Conservation (phyloP, 371 early-diverging fungal species). For the Parasitella parasitica region DNA sequence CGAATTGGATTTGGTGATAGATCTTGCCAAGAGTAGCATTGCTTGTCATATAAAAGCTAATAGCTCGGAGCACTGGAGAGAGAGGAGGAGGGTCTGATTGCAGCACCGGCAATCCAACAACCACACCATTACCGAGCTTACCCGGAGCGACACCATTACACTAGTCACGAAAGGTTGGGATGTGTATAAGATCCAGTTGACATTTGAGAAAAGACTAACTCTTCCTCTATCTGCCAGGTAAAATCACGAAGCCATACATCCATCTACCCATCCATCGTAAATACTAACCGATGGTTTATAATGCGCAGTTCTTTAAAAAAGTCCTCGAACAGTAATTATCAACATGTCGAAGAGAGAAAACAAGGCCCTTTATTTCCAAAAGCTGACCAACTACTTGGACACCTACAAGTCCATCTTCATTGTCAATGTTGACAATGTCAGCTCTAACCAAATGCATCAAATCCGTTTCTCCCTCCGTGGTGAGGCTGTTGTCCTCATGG, state of each 20-base stretch:
- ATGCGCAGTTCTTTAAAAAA: conserved; percentile 40
- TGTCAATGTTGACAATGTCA: conserved; percentile 99
- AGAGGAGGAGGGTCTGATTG: neutral
- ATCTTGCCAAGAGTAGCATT: neutral
- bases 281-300: neutral
- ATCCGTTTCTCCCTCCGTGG: conserved; percentile 95
- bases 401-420: conserved; percentile 92
- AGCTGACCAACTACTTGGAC: conserved; percentile 73
- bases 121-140: neutral
- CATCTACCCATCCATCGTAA: conserved; percentile 20
- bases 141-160: neutral
- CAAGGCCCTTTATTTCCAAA: conserved; percentile 52
- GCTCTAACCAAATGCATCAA: conserved; percentile 99
- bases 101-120: too few species aligned
- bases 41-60: neutral
- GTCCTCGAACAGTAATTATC: conserved; percentile 52
- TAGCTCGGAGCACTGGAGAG: too few species aligned
- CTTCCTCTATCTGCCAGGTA: conserved; percentile 29
- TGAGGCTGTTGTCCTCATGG: conserved; percentile 96
- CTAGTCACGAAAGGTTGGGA: neutral
- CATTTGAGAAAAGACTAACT: neutral
- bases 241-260: neutral
- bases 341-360: conserved; percentile 60
- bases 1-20: neutral
- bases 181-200: neutral